Evolutionary conservation across 495 filamentous ascomycete genomes (phyloP), one percentile per base, ranked within the genome.

Genomic region (Aspergillus heteromorphus): DNA sequence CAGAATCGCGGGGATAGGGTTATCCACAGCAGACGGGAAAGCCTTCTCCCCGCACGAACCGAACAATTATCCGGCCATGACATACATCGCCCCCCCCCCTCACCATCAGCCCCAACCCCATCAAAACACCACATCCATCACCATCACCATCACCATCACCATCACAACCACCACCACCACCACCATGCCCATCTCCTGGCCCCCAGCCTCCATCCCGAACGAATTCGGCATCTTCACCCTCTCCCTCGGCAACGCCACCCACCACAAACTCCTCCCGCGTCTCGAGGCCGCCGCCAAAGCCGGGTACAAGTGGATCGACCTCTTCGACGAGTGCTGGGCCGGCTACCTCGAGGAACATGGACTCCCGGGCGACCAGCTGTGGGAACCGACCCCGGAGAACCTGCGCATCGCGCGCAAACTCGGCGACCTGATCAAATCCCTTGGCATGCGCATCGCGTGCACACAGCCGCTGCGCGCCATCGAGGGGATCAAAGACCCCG

Each of bases 271-370:
- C 13, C 45, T 53, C 18, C 61, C 65, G 4, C 59, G 67, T 19
- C 56, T 72, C 14, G 47, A 64, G 49, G 64, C 62, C 45, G 69
- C 69, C 6, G 67, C 67, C 4, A 51, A 61, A 50, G 61, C 64
- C 0, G 67, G 69, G 0, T 72, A 66, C 45, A 40, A 62, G 54
- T 63, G 61, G 56, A 70, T 72, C 51, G 69, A 70, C 43, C 57
- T 72, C 4, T 72, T 72, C 41, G 69, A 72, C 43, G 67, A 72
- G 19, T 70, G 67, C 55, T 72, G 69, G 69, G 69, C 65, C 6
- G 62, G 62, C 4, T 70, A 70, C 41, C 53, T 70, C 1, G 64
- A 63, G 10, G 64, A 70, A 34, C 57, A 70, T 36, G 49, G 42
- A 4, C 45, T 68, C 1, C 47, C 67, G 8, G 59, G 60, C 0